Base-by-base conservation (phyloP, 768 basidiomycete species). In the Podaxis sp. region DNA sequence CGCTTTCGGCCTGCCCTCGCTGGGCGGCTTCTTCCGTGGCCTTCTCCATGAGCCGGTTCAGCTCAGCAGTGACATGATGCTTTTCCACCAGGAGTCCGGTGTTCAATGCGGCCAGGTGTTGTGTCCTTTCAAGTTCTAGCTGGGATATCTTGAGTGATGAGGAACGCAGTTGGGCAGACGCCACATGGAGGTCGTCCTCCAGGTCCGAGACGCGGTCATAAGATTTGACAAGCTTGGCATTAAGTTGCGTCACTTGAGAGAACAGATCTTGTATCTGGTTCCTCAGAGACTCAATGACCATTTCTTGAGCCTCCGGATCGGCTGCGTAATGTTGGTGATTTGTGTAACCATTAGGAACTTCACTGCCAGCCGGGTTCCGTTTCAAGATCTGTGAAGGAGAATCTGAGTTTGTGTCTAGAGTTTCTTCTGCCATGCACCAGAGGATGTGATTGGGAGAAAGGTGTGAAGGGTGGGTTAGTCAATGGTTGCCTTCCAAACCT, bases 21-120 rank as follows among this genome's bases (percentile, higher is more conserved):
- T 89, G 85, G 1, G 92, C 87, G 13, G 95, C 94, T 75, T 97
- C 96, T 68, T 96, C 93, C 18, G 93, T 92, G n/a, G 95, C 89
- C 64, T 88, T 90, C 67, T 95, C 91, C 87, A 98, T 98, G 62
- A 99, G 77, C 32, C 95, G 84, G 65, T 87, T 95, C 61, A 99
- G 87, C 76, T 99, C 96, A 2, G 87, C 71, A 7, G 91, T 94
- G 57, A 98, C 95, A 73, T 95, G 89, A 21, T 85, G 78, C 69
- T 91, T 90, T 72, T 99, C 96, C 21, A 99, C 95, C 46, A 98
- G 79, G 44, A 96, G 75, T 7, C 96, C 96, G 0, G 91, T 93
- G 70, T 95, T 92, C 65, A 98, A 80, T 9, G 91, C 92, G 18
- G 92, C 86, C 5, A 97, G 82, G 74, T 98, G 95, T 67, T 91